Conservation (phyloP, 257 asterid species). For the Nicotiana sylvestris region DNA sequence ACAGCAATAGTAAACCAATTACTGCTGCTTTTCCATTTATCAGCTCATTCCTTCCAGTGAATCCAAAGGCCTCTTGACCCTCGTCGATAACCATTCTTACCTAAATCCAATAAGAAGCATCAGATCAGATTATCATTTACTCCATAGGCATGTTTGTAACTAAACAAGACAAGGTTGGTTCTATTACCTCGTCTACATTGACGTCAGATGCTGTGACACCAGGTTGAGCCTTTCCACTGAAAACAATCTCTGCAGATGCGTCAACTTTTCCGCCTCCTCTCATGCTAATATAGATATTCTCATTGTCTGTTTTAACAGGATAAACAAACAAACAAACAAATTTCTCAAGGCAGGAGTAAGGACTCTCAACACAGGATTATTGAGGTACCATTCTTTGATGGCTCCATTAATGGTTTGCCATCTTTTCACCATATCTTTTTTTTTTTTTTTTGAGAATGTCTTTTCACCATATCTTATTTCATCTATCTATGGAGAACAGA, state of each 20-base stretch:
- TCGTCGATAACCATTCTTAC: constrained; percentile 86
- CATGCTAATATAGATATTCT: constrained; percentile 65
- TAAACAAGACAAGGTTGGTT: background rate
- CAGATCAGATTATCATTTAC: background rate
- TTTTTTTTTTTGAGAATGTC: too few relatives aligned
- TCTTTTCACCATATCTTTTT: too few relatives aligned
- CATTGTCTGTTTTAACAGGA: constrained; percentile 61
- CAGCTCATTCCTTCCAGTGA: constrained; percentile 67
- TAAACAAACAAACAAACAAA: constrained; percentile 32
- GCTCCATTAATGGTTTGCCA: constrained; percentile 35
- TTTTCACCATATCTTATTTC: too few relatives aligned
- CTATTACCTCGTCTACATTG: constrained; percentile 83
- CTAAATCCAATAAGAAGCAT: constrained; percentile 27
- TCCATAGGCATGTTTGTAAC: background rate
- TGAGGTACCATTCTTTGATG: constrained; percentile 92
- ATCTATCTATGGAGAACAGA: too few relatives aligned
- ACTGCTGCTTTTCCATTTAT: constrained; percentile 91
- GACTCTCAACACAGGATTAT: constrained; percentile 81
- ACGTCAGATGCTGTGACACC: constrained; percentile 79
- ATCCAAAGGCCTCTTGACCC: constrained; percentile 63
- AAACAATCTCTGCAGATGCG: constrained; percentile 76
- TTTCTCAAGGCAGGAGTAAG: constrained; percentile 81
- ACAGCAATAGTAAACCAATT: constrained; percentile 75
- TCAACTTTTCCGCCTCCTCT: constrained; percentile 35
- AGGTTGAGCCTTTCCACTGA: constrained; percentile 97